Evolutionary conservation across 106 monocot genomes (phyloP), one percentile per base, ranked within the genome.

Genomic region (Acanthochlamys bracteata): DNA sequence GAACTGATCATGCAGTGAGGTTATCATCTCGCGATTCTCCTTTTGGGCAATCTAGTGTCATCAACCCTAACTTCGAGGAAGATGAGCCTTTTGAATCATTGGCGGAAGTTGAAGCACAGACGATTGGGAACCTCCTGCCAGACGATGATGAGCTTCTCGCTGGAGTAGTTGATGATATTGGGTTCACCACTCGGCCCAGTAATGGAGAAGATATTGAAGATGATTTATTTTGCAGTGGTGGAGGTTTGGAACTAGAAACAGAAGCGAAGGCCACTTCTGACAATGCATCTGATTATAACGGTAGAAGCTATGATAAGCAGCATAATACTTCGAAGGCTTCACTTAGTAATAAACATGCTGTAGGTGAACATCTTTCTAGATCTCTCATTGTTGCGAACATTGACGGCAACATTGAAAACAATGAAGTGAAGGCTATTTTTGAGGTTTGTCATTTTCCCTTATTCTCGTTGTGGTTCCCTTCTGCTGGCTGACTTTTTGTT

Each of bases 101-200:
- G n/a, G 62, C 60, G 20, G 67, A 75, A 63, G 17, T 68, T 67
- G 92, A 92, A 80, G 92, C 92, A 41, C 86, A 82, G 71, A 84
- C 87, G 43, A 92, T 92, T 66, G 86, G 87, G 25, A 66, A 92
- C 55, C 84, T 92, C n/a, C 87, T 92, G 60, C 92, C 62, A 20
- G 58, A 75, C 53, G 62, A 75, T 60, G 67, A 63, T 20, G 67
- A 67, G 20, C 26, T 75, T 15, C 49, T 75, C 12, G 67, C 67
- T 42, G 68, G 62, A 61, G 24, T 75, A 25, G 22, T 54, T 26
- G 42, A 42, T 52, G 76, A 74, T 27, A 52, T 82, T 65, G 77
- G 69, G 62, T 74, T 24, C 60, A 45, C 73, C 62, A 20, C 57
- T 64, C 51, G 11, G 7, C 41, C 14, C 12, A 42, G 25, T 16